phyloP scores from a whole-genome alignment of 2,329 filamentous ascomycete genomes.

The Thielaviopsis punctulata region DNA sequence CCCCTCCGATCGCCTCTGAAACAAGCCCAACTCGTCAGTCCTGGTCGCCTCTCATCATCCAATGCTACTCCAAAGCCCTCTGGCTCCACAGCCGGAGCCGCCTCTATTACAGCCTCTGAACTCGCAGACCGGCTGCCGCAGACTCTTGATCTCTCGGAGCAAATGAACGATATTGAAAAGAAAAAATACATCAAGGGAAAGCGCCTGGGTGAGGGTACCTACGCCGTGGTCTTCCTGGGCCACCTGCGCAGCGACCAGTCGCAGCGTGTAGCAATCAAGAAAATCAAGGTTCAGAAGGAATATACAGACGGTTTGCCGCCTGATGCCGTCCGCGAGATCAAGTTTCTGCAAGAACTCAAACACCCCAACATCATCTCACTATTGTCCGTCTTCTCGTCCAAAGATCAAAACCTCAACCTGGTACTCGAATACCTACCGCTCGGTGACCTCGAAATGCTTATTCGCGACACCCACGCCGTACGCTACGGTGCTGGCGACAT shows the following conservation, averaged over 20 bases:
- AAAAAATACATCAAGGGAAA: slow-evolving; percentile 83
- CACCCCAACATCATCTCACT: slow-evolving; percentile 94
- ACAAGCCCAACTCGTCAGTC: slow-evolving; percentile 15
- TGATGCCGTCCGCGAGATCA: slow-evolving; percentile 89
- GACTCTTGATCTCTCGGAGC: slow-evolving; percentile 49
- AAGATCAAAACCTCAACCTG: slow-evolving; percentile 89
- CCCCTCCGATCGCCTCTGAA: slow-evolving; percentile 9
- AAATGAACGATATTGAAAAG: slow-evolving; percentile 67
- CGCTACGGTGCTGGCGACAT: slow-evolving; percentile 79
- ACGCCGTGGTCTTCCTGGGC: slow-evolving; percentile 86
- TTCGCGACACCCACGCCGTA: slow-evolving; percentile 63
- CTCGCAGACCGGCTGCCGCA: slow-evolving; percentile 5
- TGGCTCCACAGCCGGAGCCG: not conserved
- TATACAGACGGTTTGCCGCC: slow-evolving; percentile 84
- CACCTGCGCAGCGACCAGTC: slow-evolving; percentile 57
- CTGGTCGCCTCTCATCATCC: slow-evolving; percentile 17
- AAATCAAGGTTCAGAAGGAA: slow-evolving; percentile 74
- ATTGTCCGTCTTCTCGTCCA: slow-evolving; percentile 83
- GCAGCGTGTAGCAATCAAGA: slow-evolving; percentile 76
- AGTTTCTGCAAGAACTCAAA: slow-evolving; percentile 80
- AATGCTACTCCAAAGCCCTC: slow-evolving; percentile 12
- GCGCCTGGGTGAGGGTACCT: slow-evolving; percentile 90
- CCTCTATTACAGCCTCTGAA: slow-evolving; percentile 7
- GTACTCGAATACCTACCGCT: slow-evolving; percentile 86
- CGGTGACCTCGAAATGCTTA: slow-evolving; percentile 90